Base-by-base conservation (phyloP, 768 basidiomycete genomes). In the Floccularia luteovirens region DNA sequence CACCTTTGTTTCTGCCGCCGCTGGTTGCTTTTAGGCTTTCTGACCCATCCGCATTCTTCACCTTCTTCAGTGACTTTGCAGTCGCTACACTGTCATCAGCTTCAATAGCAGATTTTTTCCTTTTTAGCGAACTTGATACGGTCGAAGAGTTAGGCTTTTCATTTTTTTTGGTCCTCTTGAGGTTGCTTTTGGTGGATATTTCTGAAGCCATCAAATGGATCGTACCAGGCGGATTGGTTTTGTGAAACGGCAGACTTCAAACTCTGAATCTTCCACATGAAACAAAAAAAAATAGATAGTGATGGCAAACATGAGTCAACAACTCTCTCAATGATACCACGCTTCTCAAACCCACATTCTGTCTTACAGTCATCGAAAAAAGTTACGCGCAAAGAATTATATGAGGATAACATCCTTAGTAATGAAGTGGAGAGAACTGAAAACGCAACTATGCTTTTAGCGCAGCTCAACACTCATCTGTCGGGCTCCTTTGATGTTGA, bases 311-410 rank as follows among this genome's bases (percentile, higher is more conserved):
- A 60, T 48, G 38, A 33, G 48, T 49, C 41, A 57, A 61, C 53
- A 56, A 52, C 45, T 38, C 34, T 42, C 24, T 42, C 42, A 28
- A 45, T 45, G 42, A 53, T 56, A 53, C 24, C 62, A 36, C 69
- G 61, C 46, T 74, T 67, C 48, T 52, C 57, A 24, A 75, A 75
- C 53, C 74, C 74, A 10, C 69, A 74, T 58, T 52, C 58, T 24
- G 46, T 66, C 12, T 51, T 55, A 25, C 61, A 61, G 13, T 45
- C 54, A 1, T 50, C 58, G 5, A 48, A 63, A 31, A 35, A 31
- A 4, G 60, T 64, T 0, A 64, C 72, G 28, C 66, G 75, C 7
- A 49, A 55, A 33, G 51, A 62, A 12, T 40, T 61, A 1, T 55
- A 45, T 30, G 32, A 12, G 20, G 42, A 50, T 30, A 37, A 48